Percentiles rank a stretch among this genome's conserved stretches.
These are phyloP conservation scores for Paratinospora sagittata DNA, from an alignment of 164 flowering plant species.

Conservation along the genomic window DNA sequence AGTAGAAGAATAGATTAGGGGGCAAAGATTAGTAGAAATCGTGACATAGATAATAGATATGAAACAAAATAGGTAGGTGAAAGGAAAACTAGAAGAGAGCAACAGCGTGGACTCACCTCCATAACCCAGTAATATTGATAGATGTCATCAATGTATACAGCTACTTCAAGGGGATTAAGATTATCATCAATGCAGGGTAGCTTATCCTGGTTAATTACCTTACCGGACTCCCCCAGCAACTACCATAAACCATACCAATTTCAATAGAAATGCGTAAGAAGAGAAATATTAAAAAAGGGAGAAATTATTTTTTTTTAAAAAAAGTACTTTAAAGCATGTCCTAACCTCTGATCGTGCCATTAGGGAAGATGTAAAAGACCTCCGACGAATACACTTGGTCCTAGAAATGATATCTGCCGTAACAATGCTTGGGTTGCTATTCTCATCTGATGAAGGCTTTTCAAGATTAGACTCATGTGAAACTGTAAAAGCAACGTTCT, in stretches of 20 bases:
- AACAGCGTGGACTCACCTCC: constrained; percentile 47
- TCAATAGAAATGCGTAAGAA: constrained; percentile 1
- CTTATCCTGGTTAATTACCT: constrained; percentile 26
- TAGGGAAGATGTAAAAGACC: constrained; percentile 61
- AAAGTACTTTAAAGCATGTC: neutral
- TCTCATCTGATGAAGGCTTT: constrained; percentile 24
- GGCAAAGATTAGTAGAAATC: neutral
- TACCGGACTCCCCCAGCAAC: constrained; percentile 33
- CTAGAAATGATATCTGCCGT: constrained; percentile 20
- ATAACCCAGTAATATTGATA: constrained; percentile 77
- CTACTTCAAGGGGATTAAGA: constrained; percentile 72
- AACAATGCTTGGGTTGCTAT: constrained; percentile 11
- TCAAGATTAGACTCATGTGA: constrained; percentile 22
- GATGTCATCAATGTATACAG: constrained; percentile 84
- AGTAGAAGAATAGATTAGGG: neutral
- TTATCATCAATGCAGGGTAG: constrained; percentile 66
- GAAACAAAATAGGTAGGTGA: neutral
- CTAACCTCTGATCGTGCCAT: constrained; percentile 59
- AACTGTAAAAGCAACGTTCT: constrained; percentile 17
- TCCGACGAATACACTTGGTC: constrained; percentile 49
- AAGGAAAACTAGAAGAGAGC: neutral
- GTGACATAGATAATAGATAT: neutral
- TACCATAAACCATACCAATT: constrained; percentile 21
- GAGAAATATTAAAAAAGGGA: neutral
- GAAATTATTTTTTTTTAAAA: neutral